A percentile compares a stretch with the other conserved stretches of the same genome.
phyloP scores from a whole-genome alignment of 192 early-diverging fungal genomes.

The Backusella australiensis region DNA sequence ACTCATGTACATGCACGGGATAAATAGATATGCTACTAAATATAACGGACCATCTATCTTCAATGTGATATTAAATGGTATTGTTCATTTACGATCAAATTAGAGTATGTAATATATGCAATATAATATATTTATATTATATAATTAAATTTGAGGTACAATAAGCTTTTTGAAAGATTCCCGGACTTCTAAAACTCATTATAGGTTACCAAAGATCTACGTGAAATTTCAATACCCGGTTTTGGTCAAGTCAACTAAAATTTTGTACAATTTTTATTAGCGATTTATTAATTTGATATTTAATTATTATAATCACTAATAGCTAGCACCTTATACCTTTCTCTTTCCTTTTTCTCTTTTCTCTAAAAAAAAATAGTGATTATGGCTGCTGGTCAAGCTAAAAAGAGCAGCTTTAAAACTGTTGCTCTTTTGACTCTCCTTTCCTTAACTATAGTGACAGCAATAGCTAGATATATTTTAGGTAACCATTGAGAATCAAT shows the following conservation, averaged over 20 bases:
- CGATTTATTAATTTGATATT: neutral
- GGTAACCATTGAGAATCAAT: neutral
- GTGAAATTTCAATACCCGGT: neutral
- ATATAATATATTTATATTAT: neutral
- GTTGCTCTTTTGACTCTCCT: neutral
- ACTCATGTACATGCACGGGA: neutral
- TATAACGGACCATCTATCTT: neutral
- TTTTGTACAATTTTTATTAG: neutral
- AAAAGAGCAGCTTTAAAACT: neutral
- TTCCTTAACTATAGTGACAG: neutral
- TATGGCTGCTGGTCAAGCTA: neutral
- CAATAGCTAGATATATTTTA: neutral
- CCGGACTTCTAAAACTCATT: neutral
- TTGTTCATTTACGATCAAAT: neutral
- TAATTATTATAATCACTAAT: conserved; percentile 1
- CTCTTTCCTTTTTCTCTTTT: neutral
- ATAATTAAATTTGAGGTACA: neutral
- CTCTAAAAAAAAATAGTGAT: neutral
- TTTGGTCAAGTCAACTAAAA: neutral
- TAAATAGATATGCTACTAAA: neutral
- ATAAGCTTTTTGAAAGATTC: neutral
- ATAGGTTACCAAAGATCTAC: neutral
- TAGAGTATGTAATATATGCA: neutral
- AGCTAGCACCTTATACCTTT: neutral
- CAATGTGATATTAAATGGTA: neutral